Base-by-base conservation (phyloP, 108 stramenopile genomes). In the Halocafeteria seosinensis region DNA sequence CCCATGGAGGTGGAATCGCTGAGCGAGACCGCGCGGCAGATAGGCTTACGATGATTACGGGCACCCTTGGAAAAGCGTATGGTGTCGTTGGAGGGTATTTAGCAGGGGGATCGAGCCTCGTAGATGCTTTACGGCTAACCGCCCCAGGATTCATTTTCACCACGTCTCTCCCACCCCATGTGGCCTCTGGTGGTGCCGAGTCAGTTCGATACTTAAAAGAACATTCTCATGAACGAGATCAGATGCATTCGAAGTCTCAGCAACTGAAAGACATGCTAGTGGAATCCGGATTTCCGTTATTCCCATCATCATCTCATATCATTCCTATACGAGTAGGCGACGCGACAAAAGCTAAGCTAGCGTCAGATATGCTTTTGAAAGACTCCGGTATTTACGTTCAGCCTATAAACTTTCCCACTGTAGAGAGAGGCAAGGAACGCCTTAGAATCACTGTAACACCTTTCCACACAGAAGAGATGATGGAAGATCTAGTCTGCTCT, bases 331-430 rank as follows among this genome's bases (percentile, higher is more conserved):
- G 59, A 5, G 62, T 67, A 12, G 66, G 66, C 9, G 66, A 67
- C 37, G 61, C 66, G 32, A 21, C 24, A 58, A 67, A 67, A 47
- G 55, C 34, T 60, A 34, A 67, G 66, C 24, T 17, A 32, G 66
- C 63, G 50, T 65, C 66, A 17, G 61, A 67, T 30, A 67, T 65
- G 5, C 66, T 67, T 34, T 32, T 61, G 13, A 5, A 63, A 23
- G 34, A 67, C 25, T 38, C 59, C 59, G 62, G 62, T 25, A 61
- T 67, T 24, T 67, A 67, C 38, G 30, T 67, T 17, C 66, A 67
- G 66, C 66, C 66, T 42, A 67, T 67, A 42, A 67, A 67, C 66
- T 67, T 34, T 60, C 66, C 66, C 28, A 67, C 66, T 0, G 66
- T 67, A 4, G 60, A 58, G n/a, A 50, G 66, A 24, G 66, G 66